Percentiles rank a stretch among this genome's conserved stretches.
Conservation (phyloP, 176 grass and related monocot species). For the Sorghum bicolor region DNA sequence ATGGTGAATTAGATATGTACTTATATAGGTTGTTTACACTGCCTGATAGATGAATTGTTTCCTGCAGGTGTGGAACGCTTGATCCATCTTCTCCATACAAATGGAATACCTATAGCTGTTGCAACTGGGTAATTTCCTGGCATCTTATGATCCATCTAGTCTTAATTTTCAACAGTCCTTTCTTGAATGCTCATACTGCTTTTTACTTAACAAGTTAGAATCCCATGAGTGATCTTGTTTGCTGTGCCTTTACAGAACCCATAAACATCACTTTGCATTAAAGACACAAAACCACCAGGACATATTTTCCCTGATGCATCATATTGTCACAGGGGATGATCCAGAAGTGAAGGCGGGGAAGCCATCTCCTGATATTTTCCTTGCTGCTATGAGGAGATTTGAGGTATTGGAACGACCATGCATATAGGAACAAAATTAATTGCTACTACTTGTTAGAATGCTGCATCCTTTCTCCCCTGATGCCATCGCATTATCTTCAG, state of each 20-base stretch:
- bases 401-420: slow-evolving; percentile 37
- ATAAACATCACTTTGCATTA: slow-evolving; percentile 68
- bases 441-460: not conserved
- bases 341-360: slow-evolving; percentile 82
- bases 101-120: slow-evolving; percentile 66
- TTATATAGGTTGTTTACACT: not conserved
- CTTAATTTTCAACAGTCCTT: not conserved
- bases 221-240: not conserved
- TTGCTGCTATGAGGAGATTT: slow-evolving; percentile 71
- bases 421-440: not conserved
- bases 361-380: slow-evolving; percentile 88
- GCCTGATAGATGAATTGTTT: not conserved
- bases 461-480: not conserved
- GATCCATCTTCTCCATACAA: slow-evolving; percentile 68
- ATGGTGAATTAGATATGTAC: not conserved
- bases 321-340: slow-evolving; percentile 81
- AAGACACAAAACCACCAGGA: slow-evolving; percentile 86
- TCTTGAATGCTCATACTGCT: not conserved
- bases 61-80: slow-evolving; percentile 57
- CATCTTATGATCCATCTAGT: not conserved
- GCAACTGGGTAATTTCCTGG: slow-evolving; percentile 64
- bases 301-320: slow-evolving; percentile 76
- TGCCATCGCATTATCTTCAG: slow-evolving; percentile 17
- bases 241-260: slow-evolving; percentile 41
- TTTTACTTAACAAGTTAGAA: not conserved